Conservation (phyloP, 2,329 filamentous ascomycete species). For the Epichloe coenophiala region DNA sequence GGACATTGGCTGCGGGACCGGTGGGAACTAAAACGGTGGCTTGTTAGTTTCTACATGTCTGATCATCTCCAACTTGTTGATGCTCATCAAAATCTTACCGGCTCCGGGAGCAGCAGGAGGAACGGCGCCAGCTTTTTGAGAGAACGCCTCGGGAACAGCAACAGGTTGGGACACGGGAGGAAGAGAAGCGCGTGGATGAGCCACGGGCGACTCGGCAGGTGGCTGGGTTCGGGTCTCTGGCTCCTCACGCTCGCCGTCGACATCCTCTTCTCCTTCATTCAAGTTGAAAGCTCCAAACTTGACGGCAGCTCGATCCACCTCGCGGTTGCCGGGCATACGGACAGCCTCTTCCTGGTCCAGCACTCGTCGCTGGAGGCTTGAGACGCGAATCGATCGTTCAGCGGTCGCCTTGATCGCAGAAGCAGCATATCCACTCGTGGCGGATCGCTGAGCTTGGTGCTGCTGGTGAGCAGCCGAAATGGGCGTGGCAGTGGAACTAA, state of each 20-base stretch:
- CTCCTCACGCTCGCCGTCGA: slow-evolving; percentile 90
- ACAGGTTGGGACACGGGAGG: slow-evolving; percentile 54
- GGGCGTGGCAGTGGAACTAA: slow-evolving; percentile 52
- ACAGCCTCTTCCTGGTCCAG: slow-evolving; percentile 95
- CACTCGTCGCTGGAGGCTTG: slow-evolving; percentile 74
- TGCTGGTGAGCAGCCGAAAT: slow-evolving; percentile 50
- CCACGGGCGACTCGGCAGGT: slow-evolving; percentile 80
- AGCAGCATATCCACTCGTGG: slow-evolving; percentile 59
- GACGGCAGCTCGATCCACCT: slow-evolving; percentile 82
- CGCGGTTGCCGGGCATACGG: slow-evolving; percentile 94
- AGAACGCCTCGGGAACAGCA: slow-evolving; percentile 40
- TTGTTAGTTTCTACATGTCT: slow-evolving; percentile 10
- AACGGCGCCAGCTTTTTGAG: slow-evolving; percentile 39
- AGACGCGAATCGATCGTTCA: slow-evolving; percentile 49
- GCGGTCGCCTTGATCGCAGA: slow-evolving; percentile 67
- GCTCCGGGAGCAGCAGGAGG: slow-evolving; percentile 16
- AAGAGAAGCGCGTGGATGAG: slow-evolving; percentile 72
- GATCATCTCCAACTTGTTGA: slow-evolving; percentile 7
- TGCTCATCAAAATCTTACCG: slow-evolving; percentile 14
- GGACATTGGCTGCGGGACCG: slow-evolving; percentile 38
- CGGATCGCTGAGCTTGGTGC: slow-evolving; percentile 38
- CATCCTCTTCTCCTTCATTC: slow-evolving; percentile 71
- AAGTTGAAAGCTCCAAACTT: slow-evolving; percentile 94
- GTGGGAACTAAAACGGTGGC: slow-evolving; percentile 11
- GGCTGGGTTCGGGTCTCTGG: slow-evolving; percentile 88